Evolutionary conservation across 2,329 filamentous ascomycete species (phyloP), one percentile per base, ranked within the genome.

Genomic region (Bertia moriformis): DNA sequence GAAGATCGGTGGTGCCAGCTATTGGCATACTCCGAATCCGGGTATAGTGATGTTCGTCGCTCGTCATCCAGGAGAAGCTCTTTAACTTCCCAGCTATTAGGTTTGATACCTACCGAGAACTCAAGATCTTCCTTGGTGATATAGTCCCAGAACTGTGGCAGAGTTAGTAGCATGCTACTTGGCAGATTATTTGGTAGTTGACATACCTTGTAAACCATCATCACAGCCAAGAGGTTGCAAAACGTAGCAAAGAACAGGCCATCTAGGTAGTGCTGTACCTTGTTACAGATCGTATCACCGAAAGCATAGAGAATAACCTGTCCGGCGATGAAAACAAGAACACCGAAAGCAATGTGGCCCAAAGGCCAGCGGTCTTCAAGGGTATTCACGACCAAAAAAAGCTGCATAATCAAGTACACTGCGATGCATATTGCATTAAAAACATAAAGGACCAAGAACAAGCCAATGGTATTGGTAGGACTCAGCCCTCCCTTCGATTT

Each of bases 51-150:
- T 17, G 66, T 66, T 42, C 83, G 73, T 43, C 82, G 78, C 42
- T 89, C 83, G 41, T 91, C 85, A 46, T 91, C 84, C 35, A 80
- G 74, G 14, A 91, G 68, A 10, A 85, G 69, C 45, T 96, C 89
- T 65, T 96, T 96, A 55, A 96, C 83, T 56, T 98, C 91, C 91
- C 91, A 98, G 58, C 91, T 95, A 64, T 94, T 93, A 62, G 85
- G 83, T 58, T 89, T 85, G 42, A 86, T 86, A 46, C 89, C 89
- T 38, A 98, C 91, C 2, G 87, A 94, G 61, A 98, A 98, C 57
- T 98, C 91, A 47, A 98, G 79, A 58, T 98, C 91, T 62, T 98
- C 91, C 54, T 84, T 87, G 17, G 91, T 98, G 59, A 98, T 98
- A 14, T 88, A 95, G 56, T 98, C 91, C 91, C 91, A 98, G 67